Evolutionary conservation across 768 basidiomycete genomes (phyloP).

Genomic region (Russula lepida): DNA sequence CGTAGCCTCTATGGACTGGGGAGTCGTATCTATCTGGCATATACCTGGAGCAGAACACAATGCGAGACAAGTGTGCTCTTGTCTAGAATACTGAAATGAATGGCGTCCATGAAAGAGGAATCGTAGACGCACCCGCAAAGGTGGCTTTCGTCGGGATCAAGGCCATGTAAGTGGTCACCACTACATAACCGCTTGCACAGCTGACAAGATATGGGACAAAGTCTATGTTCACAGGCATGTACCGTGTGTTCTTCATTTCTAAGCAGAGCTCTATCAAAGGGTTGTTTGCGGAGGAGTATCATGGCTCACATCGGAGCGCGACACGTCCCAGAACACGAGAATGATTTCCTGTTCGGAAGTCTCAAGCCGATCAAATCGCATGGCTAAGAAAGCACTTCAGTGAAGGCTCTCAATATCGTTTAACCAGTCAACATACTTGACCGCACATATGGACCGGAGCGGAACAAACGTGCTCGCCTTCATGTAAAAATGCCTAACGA

Average conservation of each 20-base stretch:
- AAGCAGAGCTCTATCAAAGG: not conserved
- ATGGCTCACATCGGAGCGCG: slow-evolving; percentile 10
- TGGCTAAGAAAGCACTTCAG: slow-evolving; percentile 1
- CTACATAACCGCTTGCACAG: slow-evolving; percentile 49
- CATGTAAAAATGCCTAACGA: slow-evolving; percentile 42
- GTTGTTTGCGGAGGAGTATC: not conserved
- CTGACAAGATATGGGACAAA: slow-evolving; percentile 47
- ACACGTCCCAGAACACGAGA: slow-evolving; percentile 13
- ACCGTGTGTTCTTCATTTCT: slow-evolving; percentile 39
- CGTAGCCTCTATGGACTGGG: slow-evolving; percentile 53
- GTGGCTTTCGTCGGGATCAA: slow-evolving; percentile 35
- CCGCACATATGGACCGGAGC: slow-evolving; percentile 49
- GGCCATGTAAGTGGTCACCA: slow-evolving; percentile 43
- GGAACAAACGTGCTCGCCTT: slow-evolving; percentile 45
- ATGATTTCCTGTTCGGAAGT: slow-evolving; percentile 11
- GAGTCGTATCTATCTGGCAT: slow-evolving; percentile 51
- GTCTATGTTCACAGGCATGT: slow-evolving; percentile 44
- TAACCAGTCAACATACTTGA: slow-evolving; percentile 30
- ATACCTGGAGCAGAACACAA: slow-evolving; percentile 41
- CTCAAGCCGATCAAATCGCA: slow-evolving; percentile 14
- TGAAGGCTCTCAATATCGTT: too few species aligned
- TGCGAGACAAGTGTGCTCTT: slow-evolving; percentile 43
- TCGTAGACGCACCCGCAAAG: slow-evolving; percentile 47
- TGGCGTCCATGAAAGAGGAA: not conserved
- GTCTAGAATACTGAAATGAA: slow-evolving; percentile 27